Base-by-base conservation (phyloP, 2,329 filamentous ascomycete genomes). In the Fusarium vanettenii region DNA sequence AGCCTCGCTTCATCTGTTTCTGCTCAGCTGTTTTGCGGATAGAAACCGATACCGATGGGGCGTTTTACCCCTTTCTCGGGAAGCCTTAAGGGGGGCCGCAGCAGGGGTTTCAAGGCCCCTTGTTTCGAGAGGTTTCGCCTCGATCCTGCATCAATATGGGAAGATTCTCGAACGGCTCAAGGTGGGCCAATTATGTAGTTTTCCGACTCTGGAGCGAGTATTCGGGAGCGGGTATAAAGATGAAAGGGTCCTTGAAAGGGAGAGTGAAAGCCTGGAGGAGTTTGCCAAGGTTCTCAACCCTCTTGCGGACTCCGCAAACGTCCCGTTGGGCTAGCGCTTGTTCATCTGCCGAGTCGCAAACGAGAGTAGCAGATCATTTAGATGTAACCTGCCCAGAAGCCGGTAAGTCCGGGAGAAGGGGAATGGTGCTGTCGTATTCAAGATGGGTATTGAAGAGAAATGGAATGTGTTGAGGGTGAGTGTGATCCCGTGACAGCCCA, bases 81-180 rank as follows among this genome's bases (percentile, higher is more conserved):
- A 57, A 69, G 69, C 52, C 65, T 60, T 64, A 14, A 45, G 59
- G 29, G 60, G 60, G 41, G 43, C 35, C 29, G 8, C n/a, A 45
- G 57, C 41, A 66, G 64, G 55, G 72, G 67, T 65, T 72, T 66
- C 59, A 67, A 63, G 45, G 18, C 57, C 35, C 74, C 61, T 73
- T 73, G 72, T 75, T 76, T 75, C 70, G 70, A 64, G 41, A 65
- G 64, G 66, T 73, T 68, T 73, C 61, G 65, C 56, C 33, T 35
- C 16, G 11, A 55, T 68, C 66, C 52, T 43, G 22, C 56, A 43
- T 31, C 61, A 6, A 63, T 59, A 48, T 62, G 62, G 60, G 37
- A 29, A 56, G 25, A 20, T 61, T 50, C 55, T 59, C 33, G 45
- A 61, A 52, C 22, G 56, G 35, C 16, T 31, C 60, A 33, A 11